phyloP scores from a whole-genome alignment of 2,329 filamentous ascomycete species.

The Ophiostoma triangulosporum region DNA sequence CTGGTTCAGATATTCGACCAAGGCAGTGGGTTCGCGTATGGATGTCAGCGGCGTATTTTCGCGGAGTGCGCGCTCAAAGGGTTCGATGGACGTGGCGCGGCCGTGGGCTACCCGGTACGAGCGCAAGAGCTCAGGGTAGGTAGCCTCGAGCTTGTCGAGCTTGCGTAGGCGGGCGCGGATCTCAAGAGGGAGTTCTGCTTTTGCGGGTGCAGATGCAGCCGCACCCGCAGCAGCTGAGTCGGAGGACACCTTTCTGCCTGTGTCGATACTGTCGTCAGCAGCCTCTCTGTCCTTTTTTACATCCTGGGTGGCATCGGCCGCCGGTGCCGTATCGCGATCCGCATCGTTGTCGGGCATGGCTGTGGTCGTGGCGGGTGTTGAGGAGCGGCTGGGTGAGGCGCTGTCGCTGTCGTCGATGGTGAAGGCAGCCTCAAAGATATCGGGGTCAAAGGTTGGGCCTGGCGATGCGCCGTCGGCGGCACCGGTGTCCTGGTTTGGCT shows the following conservation, averaged over 20 bases:
- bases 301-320: background rate
- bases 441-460: conserved; percentile 56
- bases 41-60: conserved; percentile 87
- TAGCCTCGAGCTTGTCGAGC: conserved; percentile 78
- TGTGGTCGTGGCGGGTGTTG: conserved; percentile 6
- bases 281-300: background rate
- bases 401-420: conserved; percentile 76
- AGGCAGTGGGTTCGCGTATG: conserved; percentile 69
- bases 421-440: conserved; percentile 77
- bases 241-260: background rate
- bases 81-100: conserved; percentile 74
- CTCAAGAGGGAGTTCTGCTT: conserved; percentile 55
- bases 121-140: conserved; percentile 82
- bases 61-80: conserved; percentile 79
- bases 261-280: background rate
- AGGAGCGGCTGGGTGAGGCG: conserved; percentile 46
- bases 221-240: background rate
- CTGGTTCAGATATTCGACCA: conserved; percentile 84
- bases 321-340: background rate
- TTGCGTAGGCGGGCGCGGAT: conserved; percentile 64
- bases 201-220: conserved; percentile 2
- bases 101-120: conserved; percentile 88
- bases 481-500: conserved; percentile 24
- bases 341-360: background rate
- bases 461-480: conserved; percentile 19